Base-by-base conservation (phyloP, 2,329 filamentous ascomycete genomes). In the Samsoniella hepiali region DNA sequence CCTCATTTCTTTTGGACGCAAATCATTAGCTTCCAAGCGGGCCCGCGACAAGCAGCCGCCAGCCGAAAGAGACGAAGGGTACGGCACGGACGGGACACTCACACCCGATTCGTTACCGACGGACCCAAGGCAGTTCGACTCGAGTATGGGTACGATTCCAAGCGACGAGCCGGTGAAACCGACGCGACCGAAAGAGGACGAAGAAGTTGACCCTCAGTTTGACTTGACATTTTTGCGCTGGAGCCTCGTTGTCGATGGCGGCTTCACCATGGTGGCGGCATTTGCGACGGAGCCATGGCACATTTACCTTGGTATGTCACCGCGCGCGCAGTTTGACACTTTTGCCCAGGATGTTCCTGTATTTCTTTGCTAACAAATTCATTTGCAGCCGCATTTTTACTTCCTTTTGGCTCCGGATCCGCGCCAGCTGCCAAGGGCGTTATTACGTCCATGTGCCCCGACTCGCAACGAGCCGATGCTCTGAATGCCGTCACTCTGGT, bases 401-500 rank as follows among this genome's bases (percentile, higher is more conserved):
- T 91, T 0, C 89, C 89, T 0, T 84, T 91, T 36, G 88, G 86
- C 0, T 88, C 88, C 0, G 89, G 89, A 0, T 88, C 88, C 0
- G 88, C 87, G 0, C 83, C 88, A 0, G 87, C 88, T 0, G 87
- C 88, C 1, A 91, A 91, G 67, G 89, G 88, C 0, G 86, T 88
- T n/a, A 90, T 91, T 64, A 82, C 89, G 0, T 84, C 89, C 63
- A 88, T 91, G 87, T 87, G 87, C 51, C 77, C 86, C 0, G 78
- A 84, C 1, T 79, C 79, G 0, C 83, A 88, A 62, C 80, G 88
- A 0, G 81, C 84, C 0, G 88, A 91, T 69, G 88, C 89, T 0
- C 76, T 91, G 3, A 86, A 87, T 45, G 88, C 86, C 0, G 86
- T 91, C 13, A 90, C 87, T 0, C 76, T 91, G 0, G 84, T 91